Percentiles rank a stretch among this genome's conserved stretches.
Evolutionary conservation across 129 eudicot genomes (phyloP).

Genomic region (Daucus carota): DNA sequence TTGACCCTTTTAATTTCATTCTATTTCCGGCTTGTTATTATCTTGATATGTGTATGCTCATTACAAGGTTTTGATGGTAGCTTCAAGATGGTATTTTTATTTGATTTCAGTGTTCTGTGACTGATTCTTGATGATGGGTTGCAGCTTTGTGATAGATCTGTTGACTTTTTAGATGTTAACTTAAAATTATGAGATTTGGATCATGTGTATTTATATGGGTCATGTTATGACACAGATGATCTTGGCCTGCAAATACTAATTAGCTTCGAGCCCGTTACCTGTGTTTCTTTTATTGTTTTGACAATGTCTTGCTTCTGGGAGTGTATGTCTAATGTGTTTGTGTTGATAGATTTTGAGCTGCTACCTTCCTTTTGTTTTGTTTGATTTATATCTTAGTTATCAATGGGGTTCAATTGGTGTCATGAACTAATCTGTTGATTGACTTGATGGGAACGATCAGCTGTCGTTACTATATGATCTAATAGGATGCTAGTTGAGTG

Average conservation of each 20-base stretch:
- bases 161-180: not conserved
- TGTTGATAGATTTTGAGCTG: constrained; percentile 7
- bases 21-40: not conserved
- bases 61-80: not conserved
- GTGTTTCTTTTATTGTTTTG: not conserved
- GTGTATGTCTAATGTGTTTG: not conserved
- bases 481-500: not conserved
- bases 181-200: constrained; percentile 4
- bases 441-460: not conserved
- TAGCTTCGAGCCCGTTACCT: no score
- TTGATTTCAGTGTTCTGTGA: not conserved
- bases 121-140: constrained; percentile 11
- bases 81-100: not conserved
- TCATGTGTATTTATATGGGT: not conserved
- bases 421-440: not conserved
- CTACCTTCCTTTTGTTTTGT: not conserved
- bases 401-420: not conserved
- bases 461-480: not conserved
- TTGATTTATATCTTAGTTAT: not conserved
- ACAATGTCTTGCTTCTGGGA: not conserved
- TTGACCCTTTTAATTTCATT: constrained; percentile 1
- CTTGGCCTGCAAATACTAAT: no score
- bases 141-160: constrained; percentile 6
- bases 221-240: not conserved
- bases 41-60: not conserved